phyloP scores from a whole-genome alignment of 1,139 yeast genomes.

The Scheffersomyces cryptocercus region DNA sequence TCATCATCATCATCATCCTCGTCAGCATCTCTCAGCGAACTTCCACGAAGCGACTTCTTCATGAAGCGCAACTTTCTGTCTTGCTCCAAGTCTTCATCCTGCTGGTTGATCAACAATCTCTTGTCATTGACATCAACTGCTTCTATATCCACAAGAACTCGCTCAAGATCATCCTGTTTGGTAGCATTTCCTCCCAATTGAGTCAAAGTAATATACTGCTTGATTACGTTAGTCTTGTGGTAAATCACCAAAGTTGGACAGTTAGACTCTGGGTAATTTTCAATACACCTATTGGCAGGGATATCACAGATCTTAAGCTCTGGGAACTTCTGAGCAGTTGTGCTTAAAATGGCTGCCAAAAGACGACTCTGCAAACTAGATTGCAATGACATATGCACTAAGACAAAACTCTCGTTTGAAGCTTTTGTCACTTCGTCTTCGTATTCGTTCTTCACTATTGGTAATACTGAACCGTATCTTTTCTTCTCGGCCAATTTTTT shows the following conservation, averaged over 20 bases:
- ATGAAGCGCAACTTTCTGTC: conserved; percentile 52
- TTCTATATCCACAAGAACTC: conserved; percentile 60
- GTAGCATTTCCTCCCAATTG: conserved; percentile 86
- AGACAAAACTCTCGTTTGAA: conserved; percentile 58
- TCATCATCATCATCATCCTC: conserved; percentile 36
- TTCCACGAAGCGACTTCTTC: conserved; percentile 53
- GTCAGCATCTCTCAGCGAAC: conserved; percentile 21
- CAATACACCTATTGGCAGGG: conserved; percentile 85
- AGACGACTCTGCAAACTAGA: conserved; percentile 75
- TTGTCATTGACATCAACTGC: conserved; percentile 68
- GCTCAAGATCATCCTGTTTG: conserved; percentile 66
- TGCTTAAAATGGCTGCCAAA: conserved; percentile 53
- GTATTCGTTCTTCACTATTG: conserved; percentile 85
- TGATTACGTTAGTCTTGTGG: conserved; percentile 69
- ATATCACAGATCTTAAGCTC: conserved; percentile 92
- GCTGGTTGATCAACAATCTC: conserved; percentile 64
- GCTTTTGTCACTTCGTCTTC: conserved; percentile 83
- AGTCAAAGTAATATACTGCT: conserved; percentile 76
- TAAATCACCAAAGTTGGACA: conserved; percentile 90
- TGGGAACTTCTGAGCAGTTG: conserved; percentile 59
- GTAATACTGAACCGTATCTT: conserved; percentile 74
- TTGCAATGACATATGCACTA: conserved; percentile 75
- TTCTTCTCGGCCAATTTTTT: conserved; percentile 58
- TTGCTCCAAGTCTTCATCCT: conserved; percentile 47
- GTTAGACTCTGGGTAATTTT: conserved; percentile 83